phyloP scores from a whole-genome alignment of 352 stramenopile genomes.

The Pythium vanterpoolii region DNA sequence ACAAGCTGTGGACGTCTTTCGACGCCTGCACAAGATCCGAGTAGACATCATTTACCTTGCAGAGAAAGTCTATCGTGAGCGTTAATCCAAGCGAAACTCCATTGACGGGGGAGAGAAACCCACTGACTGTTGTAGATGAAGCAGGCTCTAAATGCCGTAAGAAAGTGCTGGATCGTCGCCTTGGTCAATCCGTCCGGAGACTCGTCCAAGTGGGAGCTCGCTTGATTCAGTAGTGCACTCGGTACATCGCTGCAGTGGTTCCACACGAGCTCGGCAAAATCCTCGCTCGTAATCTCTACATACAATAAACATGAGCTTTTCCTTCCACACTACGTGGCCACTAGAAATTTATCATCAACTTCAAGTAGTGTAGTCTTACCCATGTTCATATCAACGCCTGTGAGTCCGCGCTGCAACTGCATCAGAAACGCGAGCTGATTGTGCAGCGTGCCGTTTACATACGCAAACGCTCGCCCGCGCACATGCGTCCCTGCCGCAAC shows the following conservation, averaged over 20 bases:
- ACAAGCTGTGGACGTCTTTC: conserved; percentile 23
- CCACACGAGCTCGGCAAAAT: conserved; percentile 59
- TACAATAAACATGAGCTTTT: neutral
- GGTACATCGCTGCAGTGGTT: conserved; percentile 56
- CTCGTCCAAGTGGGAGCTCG: conserved; percentile 36
- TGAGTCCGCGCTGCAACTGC: conserved; percentile 38
- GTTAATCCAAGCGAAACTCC: neutral
- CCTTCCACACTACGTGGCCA: neutral
- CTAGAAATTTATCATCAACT: neutral
- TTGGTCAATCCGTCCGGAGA: conserved; percentile 27
- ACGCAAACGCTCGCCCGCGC: conserved; percentile 42
- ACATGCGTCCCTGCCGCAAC: conserved; percentile 37
- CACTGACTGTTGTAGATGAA: conserved; percentile 54
- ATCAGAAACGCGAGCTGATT: conserved; percentile 47
- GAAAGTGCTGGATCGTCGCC: conserved; percentile 30
- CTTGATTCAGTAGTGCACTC: conserved; percentile 33
- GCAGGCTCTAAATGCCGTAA: conserved; percentile 35
- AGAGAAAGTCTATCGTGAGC: conserved; percentile 41
- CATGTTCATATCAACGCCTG: conserved; percentile 36
- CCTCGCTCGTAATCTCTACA: conserved; percentile 45
- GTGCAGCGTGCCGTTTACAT: conserved; percentile 48
- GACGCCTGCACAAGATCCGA: conserved; percentile 30
- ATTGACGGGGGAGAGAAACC: neutral
- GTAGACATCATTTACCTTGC: conserved; percentile 46
- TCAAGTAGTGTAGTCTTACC: conserved; percentile 22